Conservation (phyloP, 208 protist species). For the Leishmania tarentolae region DNA sequence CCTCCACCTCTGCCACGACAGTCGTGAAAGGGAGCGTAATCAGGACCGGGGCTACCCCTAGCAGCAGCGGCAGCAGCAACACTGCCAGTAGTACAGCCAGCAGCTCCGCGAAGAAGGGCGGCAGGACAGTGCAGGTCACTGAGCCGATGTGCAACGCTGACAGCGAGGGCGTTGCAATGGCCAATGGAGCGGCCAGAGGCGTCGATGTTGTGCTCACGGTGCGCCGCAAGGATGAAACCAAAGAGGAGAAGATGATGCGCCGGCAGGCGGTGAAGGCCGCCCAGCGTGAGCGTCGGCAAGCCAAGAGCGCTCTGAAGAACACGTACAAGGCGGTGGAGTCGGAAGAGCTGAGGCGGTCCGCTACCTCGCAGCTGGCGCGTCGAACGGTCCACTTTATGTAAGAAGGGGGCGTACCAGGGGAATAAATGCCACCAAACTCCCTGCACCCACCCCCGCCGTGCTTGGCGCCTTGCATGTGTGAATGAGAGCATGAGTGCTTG, state of each 20-base stretch:
- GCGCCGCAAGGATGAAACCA: conserved; percentile 73
- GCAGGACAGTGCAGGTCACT: neutral
- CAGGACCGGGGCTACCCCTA: neutral
- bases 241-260: conserved; percentile 84
- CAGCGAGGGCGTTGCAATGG: neutral
- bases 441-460: neutral
- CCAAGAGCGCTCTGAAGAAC: conserved; percentile 79
- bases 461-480: neutral
- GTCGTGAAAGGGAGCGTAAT: conserved; percentile 21
- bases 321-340: conserved; percentile 77
- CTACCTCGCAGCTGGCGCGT: conserved; percentile 41
- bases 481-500: neutral
- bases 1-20: neutral
- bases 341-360: conserved; percentile 58
- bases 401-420: too few species aligned
- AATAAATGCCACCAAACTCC: neutral
- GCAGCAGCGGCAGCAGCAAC: neutral
- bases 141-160: neutral
- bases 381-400: conserved; percentile 74
- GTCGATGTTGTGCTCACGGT: conserved; percentile 17
- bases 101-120: neutral
- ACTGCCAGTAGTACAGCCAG: neutral
- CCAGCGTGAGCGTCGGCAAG: conserved; percentile 71
- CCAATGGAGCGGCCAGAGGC: neutral
- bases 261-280: conserved; percentile 77